Evolutionary conservation across 2,329 filamentous ascomycete genomes (phyloP).

Genomic region (Lomentospora prolificans): DNA sequence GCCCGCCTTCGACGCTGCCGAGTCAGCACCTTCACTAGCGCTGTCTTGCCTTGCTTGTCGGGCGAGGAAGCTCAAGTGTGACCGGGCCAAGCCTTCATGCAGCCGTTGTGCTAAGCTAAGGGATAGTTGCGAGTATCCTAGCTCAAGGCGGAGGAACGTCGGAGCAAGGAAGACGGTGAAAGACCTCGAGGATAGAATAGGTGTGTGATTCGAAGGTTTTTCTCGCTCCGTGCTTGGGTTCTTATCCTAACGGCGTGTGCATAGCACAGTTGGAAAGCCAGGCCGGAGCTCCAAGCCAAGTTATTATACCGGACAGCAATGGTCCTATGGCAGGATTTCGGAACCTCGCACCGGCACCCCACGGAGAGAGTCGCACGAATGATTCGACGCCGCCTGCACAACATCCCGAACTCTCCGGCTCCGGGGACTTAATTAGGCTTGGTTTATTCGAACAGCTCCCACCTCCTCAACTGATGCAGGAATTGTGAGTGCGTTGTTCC

Average conservation of each 20-base stretch:
- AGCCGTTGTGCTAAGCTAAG: slow-evolving; percentile 66
- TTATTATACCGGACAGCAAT: too few relatives aligned
- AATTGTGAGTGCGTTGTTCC: too few relatives aligned
- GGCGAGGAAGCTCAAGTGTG: slow-evolving; percentile 78
- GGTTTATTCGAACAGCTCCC: slow-evolving; percentile 77
- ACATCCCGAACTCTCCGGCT: neutral
- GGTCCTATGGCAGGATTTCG: too few relatives aligned
- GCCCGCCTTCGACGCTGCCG: too few relatives aligned
- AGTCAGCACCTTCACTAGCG: too few relatives aligned
- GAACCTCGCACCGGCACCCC: too few relatives aligned
- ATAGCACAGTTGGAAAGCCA: neutral
- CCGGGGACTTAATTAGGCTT: slow-evolving; percentile 54
- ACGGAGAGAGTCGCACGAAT: too few relatives aligned
- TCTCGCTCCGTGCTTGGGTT: neutral
- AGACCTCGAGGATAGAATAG: slow-evolving; percentile 76
- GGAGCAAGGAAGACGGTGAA: slow-evolving; percentile 85
- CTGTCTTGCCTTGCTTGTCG: slow-evolving; percentile 79
- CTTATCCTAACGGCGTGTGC: neutral
- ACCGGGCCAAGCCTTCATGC: slow-evolving; percentile 72
- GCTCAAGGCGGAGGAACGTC: slow-evolving; percentile 78
- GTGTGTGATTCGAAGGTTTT: slow-evolving; percentile 39
- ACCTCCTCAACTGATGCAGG: slow-evolving; percentile 67
- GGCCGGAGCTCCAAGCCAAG: too few relatives aligned
- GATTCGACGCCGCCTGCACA: neutral
- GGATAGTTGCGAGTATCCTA: slow-evolving; percentile 77